phyloP scores from a whole-genome alignment of 306 rosid species.

The Cyclanthera cordifolia region DNA sequence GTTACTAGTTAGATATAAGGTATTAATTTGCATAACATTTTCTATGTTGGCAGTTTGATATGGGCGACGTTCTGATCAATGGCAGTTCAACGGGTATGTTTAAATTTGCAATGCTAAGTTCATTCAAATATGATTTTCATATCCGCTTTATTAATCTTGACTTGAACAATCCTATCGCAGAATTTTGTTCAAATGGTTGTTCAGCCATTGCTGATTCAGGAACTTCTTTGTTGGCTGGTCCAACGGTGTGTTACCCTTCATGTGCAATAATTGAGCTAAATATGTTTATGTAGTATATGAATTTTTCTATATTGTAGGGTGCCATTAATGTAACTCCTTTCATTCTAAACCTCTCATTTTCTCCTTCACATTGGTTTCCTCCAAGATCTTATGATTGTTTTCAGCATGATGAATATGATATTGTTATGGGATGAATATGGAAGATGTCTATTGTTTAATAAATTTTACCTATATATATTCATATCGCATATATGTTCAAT shows the following conservation, averaged over 20 bases:
- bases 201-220: conserved; percentile 81
- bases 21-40: conserved; percentile 1
- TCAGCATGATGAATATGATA: background rate
- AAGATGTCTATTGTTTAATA: background rate
- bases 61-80: conserved; percentile 53
- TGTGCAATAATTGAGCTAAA: background rate
- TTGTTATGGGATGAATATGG: background rate
- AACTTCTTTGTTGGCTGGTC: conserved; percentile 76
- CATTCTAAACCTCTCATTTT: background rate
- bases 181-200: conserved; percentile 61
- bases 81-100: conserved; percentile 45
- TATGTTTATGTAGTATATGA: background rate
- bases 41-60: conserved; percentile 45
- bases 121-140: background rate
- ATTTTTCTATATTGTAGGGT: background rate
- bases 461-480: background rate
- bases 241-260: conserved; percentile 29
- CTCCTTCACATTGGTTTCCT: background rate
- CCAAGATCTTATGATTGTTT: background rate
- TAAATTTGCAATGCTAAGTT: background rate
- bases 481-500: background rate
- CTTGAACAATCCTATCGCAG: conserved; percentile 23
- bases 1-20: background rate
- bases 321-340: background rate
- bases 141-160: background rate